Evolutionary conservation across 2,329 filamentous ascomycete species (phyloP).

Genomic region (Boeremia lycopersici): DNA sequence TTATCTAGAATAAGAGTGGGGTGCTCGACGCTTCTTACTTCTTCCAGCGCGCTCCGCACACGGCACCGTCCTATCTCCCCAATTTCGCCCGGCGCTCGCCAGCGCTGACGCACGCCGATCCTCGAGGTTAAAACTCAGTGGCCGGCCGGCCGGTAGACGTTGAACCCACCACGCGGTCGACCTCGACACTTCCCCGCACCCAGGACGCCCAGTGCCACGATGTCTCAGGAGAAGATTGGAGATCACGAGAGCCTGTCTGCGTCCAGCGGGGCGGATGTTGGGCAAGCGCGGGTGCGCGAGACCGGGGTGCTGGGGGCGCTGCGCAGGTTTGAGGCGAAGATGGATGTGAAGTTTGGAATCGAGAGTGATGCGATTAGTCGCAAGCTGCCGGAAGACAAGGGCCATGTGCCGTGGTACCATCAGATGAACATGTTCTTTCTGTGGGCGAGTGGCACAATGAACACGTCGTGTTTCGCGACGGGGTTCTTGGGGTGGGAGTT

Average conservation of each 20-base stretch:
- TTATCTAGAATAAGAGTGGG: conserved; percentile 28
- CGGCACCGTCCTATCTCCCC: conserved; percentile 17
- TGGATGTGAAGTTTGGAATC: conserved; percentile 31
- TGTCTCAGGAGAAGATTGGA: conserved; percentile 24
- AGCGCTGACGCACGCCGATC: conserved; percentile 16
- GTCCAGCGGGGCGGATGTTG: conserved; percentile 13
- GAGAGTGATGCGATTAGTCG: conserved; percentile 33
- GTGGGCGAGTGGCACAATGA: conserved; percentile 53
- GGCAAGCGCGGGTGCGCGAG: conserved; percentile 11
- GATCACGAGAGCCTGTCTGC: conserved; percentile 19
- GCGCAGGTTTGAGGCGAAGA: conserved; percentile 24
- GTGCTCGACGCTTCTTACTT: conserved; percentile 2
- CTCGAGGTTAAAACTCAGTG: conserved; percentile 4
- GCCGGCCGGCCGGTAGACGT: not conserved
- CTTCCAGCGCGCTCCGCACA: conserved; percentile 4
- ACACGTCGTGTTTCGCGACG: conserved; percentile 48
- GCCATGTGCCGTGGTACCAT: conserved; percentile 33
- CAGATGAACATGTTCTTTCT: conserved; percentile 49
- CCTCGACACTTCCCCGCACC: not conserved
- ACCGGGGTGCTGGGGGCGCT: conserved; percentile 23
- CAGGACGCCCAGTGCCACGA: conserved; percentile 5
- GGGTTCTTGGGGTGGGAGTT: conserved; percentile 57
- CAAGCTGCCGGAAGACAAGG: conserved; percentile 36
- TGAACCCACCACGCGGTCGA: too few species aligned
- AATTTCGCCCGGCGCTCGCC: conserved; percentile 2